phyloP scores from a whole-genome alignment of 768 basidiomycete genomes.

The Gloeostereum incarnatum region DNA sequence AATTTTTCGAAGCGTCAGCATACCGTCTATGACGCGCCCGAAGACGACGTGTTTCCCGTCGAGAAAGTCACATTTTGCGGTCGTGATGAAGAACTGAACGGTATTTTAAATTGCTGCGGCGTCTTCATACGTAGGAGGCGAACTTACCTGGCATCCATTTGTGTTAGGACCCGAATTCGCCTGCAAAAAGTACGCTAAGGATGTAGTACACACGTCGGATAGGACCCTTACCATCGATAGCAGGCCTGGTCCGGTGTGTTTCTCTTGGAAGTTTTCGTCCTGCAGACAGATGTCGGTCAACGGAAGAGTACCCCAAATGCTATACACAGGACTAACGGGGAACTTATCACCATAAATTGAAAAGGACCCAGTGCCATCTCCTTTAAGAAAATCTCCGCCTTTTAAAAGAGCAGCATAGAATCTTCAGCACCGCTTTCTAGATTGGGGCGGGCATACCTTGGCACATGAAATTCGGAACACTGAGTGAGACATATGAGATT shows the following conservation, averaged over 20 bases:
- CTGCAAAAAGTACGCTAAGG: slow-evolving; percentile 26
- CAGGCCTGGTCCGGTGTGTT: slow-evolving; percentile 79
- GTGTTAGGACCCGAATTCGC: slow-evolving; percentile 94
- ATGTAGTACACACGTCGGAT: slow-evolving; percentile 3
- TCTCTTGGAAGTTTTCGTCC: slow-evolving; percentile 94
- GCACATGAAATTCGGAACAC: slow-evolving; percentile 93
- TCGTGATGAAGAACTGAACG: slow-evolving; percentile 89
- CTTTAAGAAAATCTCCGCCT: slow-evolving; percentile 94
- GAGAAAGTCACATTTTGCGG: slow-evolving; percentile 89
- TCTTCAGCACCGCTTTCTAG: neutral
- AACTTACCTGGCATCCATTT: slow-evolving; percentile 77
- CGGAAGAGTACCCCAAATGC: neutral
- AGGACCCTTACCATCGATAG: slow-evolving; percentile 73
- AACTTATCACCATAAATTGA: slow-evolving; percentile 97
- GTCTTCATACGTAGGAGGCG: neutral
- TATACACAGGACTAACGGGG: slow-evolving; percentile 40
- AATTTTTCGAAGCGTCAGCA: slow-evolving; percentile 93
- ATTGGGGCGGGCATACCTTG: slow-evolving; percentile 47
- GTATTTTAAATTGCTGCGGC: neutral
- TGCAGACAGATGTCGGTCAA: slow-evolving; percentile 22
- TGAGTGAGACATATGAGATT: slow-evolving; percentile 18
- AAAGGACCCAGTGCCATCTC: slow-evolving; percentile 92
- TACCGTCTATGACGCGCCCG: slow-evolving; percentile 83
- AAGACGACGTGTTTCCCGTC: slow-evolving; percentile 95
- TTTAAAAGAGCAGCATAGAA: neutral